Percentiles rank a stretch among this genome's conserved stretches.
Conservation (phyloP, 2,329 filamentous ascomycete genomes). For the Calonectria multiphialidica region DNA sequence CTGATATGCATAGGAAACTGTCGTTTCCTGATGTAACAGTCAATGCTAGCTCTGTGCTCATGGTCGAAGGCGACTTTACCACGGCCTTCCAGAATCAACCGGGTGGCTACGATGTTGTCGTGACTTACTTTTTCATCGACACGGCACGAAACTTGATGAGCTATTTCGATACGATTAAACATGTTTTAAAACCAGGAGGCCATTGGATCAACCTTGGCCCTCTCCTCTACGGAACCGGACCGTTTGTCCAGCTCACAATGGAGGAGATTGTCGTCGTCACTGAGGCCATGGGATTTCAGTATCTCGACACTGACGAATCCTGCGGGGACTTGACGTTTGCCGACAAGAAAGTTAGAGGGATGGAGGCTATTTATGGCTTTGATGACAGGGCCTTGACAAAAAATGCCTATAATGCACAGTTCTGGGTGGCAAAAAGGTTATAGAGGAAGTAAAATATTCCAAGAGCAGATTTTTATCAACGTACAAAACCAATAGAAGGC, state of each 20-base stretch:
- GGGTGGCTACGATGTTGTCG: constrained; percentile 59
- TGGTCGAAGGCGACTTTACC: constrained; percentile 70
- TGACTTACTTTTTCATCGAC: constrained; percentile 72
- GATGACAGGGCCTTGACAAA: constrained; percentile 62
- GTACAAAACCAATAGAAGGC: too few relatives aligned
- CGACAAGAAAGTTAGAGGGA: constrained; percentile 55
- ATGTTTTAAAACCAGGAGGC: constrained; percentile 59
- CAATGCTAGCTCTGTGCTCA: constrained; percentile 53
- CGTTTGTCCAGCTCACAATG: constrained; percentile 66
- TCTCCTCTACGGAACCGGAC: constrained; percentile 65
- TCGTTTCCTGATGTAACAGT: constrained; percentile 57
- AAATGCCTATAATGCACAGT: constrained; percentile 67
- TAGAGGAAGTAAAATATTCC: background rate
- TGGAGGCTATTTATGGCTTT: constrained; percentile 65
- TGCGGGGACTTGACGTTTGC: constrained; percentile 59
- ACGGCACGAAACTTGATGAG: constrained; percentile 67
- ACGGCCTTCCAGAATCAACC: constrained; percentile 48
- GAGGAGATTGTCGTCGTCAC: constrained; percentile 64
- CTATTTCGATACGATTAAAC: constrained; percentile 67
- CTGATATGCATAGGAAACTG: constrained; percentile 60
- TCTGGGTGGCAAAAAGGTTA: constrained; percentile 59
- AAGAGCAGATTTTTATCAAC: too few relatives aligned
- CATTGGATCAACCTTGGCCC: constrained; percentile 69
- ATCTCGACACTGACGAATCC: constrained; percentile 54
- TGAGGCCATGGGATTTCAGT: constrained; percentile 64